Evolutionary conservation across 768 basidiomycete genomes (phyloP).

Genomic region (Strobilomyces dryophilus): DNA sequence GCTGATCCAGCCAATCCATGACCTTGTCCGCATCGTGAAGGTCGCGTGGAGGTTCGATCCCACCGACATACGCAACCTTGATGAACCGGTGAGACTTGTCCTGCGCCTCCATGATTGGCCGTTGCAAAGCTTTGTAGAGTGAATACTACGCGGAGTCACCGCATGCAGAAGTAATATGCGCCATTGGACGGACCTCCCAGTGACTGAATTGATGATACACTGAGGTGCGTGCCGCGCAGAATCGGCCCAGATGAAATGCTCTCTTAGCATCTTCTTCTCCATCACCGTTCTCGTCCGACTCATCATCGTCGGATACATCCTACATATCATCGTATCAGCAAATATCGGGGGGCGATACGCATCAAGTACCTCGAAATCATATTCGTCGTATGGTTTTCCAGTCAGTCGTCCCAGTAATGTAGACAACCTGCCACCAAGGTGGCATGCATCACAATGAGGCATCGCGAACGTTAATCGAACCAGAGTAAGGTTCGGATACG

Average conservation of each 20-base stretch:
- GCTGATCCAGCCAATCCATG: conserved; percentile 75
- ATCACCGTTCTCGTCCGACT: conserved; percentile 15
- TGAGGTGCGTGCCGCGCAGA: conserved; percentile 65
- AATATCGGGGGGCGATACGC: background rate
- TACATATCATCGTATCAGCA: conserved; percentile 5
- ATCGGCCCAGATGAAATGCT: conserved; percentile 69
- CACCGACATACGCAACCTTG: conserved; percentile 52
- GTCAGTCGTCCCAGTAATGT: conserved; percentile 56
- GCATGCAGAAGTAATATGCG: background rate
- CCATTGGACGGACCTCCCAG: conserved; percentile 64
- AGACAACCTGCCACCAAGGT: conserved; percentile 66
- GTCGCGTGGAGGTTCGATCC: conserved; percentile 59
- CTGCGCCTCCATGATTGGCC: conserved; percentile 56
- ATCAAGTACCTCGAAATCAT: conserved; percentile 57
- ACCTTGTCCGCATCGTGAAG: conserved; percentile 71
- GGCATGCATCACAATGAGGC: conserved; percentile 79
- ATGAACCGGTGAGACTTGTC: conserved; percentile 46
- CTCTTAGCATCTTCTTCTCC: conserved; percentile 8
- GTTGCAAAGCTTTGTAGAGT: conserved; percentile 54
- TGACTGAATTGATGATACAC: conserved; percentile 73
- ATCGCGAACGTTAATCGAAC: conserved; percentile 49
- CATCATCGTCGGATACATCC: conserved; percentile 22
- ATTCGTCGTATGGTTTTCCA: conserved; percentile 66
- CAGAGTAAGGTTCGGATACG: conserved; percentile 61
- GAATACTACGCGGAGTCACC: conserved; percentile 44